Conservation (phyloP, 2,329 filamentous ascomycete genomes). For the Phyllosticta citriasiana region DNA sequence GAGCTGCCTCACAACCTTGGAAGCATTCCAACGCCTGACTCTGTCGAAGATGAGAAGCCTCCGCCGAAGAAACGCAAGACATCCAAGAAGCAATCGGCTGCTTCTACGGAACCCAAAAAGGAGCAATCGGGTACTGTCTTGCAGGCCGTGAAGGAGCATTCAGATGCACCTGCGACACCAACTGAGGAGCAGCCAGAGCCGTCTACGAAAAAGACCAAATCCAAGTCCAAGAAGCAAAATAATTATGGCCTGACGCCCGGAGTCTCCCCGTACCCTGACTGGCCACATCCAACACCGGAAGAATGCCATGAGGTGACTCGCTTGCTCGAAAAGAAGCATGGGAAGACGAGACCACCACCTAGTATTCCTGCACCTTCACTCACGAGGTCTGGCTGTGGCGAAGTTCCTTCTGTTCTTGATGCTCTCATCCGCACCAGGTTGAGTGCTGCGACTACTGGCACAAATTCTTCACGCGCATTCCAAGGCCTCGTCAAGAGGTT, state of each 20-base stretch:
- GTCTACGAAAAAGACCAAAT: slow-evolving; percentile 25
- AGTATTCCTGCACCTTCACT: slow-evolving; percentile 60
- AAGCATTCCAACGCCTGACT: slow-evolving; percentile 14
- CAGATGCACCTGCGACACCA: not conserved
- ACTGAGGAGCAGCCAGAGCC: slow-evolving; percentile 18
- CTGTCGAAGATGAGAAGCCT: not conserved
- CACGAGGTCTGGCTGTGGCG: slow-evolving; percentile 59
- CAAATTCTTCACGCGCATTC: slow-evolving; percentile 57
- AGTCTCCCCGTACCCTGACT: slow-evolving; percentile 58
- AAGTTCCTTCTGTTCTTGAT: slow-evolving; percentile 55
- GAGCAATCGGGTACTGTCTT: not conserved
- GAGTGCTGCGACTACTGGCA: slow-evolving; percentile 49
- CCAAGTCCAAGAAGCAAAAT: slow-evolving; percentile 29
- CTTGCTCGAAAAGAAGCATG: slow-evolving; percentile 57
- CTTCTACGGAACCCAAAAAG: slow-evolving; percentile 21
- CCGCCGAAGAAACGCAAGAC: not conserved
- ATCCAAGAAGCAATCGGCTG: slow-evolving; percentile 18
- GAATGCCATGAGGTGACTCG: slow-evolving; percentile 61
- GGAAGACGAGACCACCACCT: slow-evolving; percentile 53
- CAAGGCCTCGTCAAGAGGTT: slow-evolving; percentile 54
- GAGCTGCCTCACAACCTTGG: slow-evolving; percentile 51
- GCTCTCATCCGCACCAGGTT: slow-evolving; percentile 53
- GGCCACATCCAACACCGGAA: slow-evolving; percentile 52
- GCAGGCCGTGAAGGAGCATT: not conserved
- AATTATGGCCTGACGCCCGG: slow-evolving; percentile 38